These are phyloP conservation scores for Dissoconium aciculare DNA, from an alignment of 2,329 filamentous ascomycete species.

Conservation along the genomic window DNA sequence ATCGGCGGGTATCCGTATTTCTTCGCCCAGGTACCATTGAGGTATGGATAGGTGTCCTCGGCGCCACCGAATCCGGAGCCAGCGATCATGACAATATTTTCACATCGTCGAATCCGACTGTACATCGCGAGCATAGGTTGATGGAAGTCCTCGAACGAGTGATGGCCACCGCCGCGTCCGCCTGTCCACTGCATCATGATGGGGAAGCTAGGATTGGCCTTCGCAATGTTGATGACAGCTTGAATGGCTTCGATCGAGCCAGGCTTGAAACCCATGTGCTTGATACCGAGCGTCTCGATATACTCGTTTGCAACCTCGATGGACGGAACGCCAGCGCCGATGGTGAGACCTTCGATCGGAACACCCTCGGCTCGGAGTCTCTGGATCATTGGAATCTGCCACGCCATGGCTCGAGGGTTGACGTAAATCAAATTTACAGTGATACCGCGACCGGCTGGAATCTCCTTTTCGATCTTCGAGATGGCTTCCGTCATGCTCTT, in stretches of 20 bases:
- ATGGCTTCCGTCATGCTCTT: constrained; percentile 72
- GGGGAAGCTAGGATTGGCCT: constrained; percentile 87
- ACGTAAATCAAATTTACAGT: constrained; percentile 85
- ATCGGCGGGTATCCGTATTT: constrained; percentile 78
- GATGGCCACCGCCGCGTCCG: constrained; percentile 82
- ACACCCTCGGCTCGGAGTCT: constrained; percentile 71
- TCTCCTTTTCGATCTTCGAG: constrained; percentile 67
- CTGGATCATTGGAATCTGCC: constrained; percentile 77
- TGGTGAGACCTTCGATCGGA: constrained; percentile 81
- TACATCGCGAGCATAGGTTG: constrained; percentile 87
- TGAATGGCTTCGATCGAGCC: constrained; percentile 81
- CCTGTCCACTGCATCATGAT: constrained; percentile 90
- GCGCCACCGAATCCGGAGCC: constrained; percentile 84
- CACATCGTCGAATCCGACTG: constrained; percentile 64
- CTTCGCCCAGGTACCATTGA: constrained; percentile 78
- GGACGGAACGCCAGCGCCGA: constrained; percentile 84
- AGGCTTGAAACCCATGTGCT: constrained; percentile 90
- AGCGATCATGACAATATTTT: constrained; percentile 78
- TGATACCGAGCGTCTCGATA: constrained; percentile 79
- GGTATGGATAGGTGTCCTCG: constrained; percentile 82
- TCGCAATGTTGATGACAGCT: constrained; percentile 79
- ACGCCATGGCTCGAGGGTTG: constrained; percentile 74
- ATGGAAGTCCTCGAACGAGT: constrained; percentile 93
- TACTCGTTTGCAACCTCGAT: constrained; percentile 89
- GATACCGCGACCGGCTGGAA: constrained; percentile 75